These are phyloP conservation scores for Phaeosphaeriaceae sp. DNA, from an alignment of 2,329 filamentous ascomycete species.

Conservation along the genomic window DNA sequence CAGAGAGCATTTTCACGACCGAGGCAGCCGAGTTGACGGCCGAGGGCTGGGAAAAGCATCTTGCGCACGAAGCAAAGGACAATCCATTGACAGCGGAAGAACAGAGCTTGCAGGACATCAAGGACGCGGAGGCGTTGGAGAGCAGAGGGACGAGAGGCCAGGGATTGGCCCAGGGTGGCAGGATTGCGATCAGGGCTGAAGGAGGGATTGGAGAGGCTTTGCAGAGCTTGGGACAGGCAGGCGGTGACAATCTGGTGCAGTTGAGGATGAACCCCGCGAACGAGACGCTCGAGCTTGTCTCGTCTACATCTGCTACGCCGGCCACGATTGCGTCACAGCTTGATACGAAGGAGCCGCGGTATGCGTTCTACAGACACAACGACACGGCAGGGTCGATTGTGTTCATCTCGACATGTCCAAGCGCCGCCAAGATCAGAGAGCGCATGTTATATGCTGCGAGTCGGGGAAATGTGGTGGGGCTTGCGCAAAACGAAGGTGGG, in stretches of 20 bases:
- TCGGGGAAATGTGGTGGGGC: slow-evolving; percentile 65
- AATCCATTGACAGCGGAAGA: slow-evolving; percentile 84
- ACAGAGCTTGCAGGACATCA: slow-evolving; percentile 72
- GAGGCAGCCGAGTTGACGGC: slow-evolving; percentile 71
- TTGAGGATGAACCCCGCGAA: slow-evolving; percentile 75
- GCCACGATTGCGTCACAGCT: slow-evolving; percentile 66
- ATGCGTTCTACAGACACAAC: slow-evolving; percentile 78
- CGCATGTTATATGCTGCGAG: slow-evolving; percentile 82
- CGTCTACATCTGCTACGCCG: slow-evolving; percentile 61
- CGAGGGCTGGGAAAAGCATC: slow-evolving; percentile 74
- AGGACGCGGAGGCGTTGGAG: slow-evolving; percentile 76
- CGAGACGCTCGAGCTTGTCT: slow-evolving; percentile 73
- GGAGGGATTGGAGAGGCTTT: slow-evolving; percentile 71
- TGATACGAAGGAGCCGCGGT: slow-evolving; percentile 73
- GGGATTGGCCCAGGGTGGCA: slow-evolving; percentile 40
- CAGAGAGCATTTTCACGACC: slow-evolving; percentile 77
- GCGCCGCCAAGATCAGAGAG: slow-evolving; percentile 76
- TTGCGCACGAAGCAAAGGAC: slow-evolving; percentile 65
- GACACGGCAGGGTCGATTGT: slow-evolving; percentile 65
- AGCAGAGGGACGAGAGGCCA: slow-evolving; percentile 70
- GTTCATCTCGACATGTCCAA: slow-evolving; percentile 84
- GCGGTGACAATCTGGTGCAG: slow-evolving; percentile 64
- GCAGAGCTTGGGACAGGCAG: slow-evolving; percentile 62
- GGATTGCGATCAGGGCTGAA: slow-evolving; percentile 61
- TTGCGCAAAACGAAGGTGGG: slow-evolving; percentile 71